phyloP scores from a whole-genome alignment of 2,329 filamentous ascomycete genomes.

The Verticillium zaregamsianum region DNA sequence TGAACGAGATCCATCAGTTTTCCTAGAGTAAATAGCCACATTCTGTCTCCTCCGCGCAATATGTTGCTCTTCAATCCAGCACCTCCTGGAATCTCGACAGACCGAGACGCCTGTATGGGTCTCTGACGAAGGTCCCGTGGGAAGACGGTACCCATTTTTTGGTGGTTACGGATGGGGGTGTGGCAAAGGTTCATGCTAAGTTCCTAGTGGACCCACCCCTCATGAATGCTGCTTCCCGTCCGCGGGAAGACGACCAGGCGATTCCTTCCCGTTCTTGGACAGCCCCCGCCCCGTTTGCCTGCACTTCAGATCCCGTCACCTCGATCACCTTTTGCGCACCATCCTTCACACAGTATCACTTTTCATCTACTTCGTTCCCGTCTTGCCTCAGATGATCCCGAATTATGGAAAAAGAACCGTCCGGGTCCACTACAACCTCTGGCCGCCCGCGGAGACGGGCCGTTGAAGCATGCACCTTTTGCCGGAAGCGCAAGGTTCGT shows the following conservation, averaged over 20 bases:
- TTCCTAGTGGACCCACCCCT: too few species aligned
- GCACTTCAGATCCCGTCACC: neutral
- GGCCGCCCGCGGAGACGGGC: slow-evolving; percentile 19
- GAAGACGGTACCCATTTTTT: too few species aligned
- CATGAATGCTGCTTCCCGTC: neutral
- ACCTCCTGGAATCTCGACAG: too few species aligned
- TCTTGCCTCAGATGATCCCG: neutral
- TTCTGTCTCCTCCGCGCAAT: too few species aligned
- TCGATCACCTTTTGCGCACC: neutral
- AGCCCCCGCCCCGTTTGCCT: neutral
- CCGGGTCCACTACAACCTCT: neutral
- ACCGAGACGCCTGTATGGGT: too few species aligned
- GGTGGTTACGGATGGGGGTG: too few species aligned
- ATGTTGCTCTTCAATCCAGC: too few species aligned
- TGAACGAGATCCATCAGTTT: too few species aligned
- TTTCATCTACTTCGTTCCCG: neutral
- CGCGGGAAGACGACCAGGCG: neutral
- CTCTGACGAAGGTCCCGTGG: too few species aligned
- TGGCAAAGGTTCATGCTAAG: too few species aligned
- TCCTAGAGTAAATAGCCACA: too few species aligned
- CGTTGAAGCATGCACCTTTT: slow-evolving; percentile 24
- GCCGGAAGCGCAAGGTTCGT: slow-evolving; percentile 24
- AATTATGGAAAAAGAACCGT: neutral
- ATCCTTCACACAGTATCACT: neutral
- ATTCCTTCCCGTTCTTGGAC: neutral